phyloP scores from a whole-genome alignment of 495 filamentous ascomycete genomes.

The Melanomma pulvis-pyrius region DNA sequence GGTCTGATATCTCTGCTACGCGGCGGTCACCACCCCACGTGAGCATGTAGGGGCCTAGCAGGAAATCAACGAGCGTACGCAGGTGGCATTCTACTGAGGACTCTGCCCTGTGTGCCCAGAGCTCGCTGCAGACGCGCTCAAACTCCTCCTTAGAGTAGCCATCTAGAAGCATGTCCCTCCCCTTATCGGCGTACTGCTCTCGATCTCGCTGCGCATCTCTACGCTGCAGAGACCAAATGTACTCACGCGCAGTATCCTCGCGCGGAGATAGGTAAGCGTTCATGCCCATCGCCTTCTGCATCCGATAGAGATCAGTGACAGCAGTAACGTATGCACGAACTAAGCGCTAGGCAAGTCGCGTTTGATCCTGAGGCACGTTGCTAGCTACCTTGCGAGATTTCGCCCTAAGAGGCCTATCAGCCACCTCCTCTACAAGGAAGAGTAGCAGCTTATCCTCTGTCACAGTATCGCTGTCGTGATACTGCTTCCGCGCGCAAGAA shows the following conservation, averaged over 20 bases:
- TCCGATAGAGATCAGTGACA: background rate
- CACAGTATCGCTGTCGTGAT: slow-evolving; percentile 3
- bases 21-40: background rate
- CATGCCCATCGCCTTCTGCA: background rate
- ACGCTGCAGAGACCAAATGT: slow-evolving; percentile 3
- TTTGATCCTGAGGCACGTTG: background rate
- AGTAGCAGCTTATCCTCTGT: slow-evolving; percentile 12
- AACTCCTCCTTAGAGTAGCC: background rate
- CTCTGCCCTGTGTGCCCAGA: background rate
- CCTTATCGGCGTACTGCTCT: slow-evolving; percentile 6
- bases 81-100: background rate
- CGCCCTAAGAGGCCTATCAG: background rate
- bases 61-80: slow-evolving; percentile 2
- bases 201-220: slow-evolving; percentile 7
- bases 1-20: slow-evolving; percentile 19
- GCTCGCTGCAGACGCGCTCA: background rate
- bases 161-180: slow-evolving; percentile 2
- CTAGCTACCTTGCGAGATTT: background rate
- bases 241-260: background rate
- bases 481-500: slow-evolving; percentile 3
- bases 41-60: slow-evolving; percentile 4
- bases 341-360: background rate
- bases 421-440: background rate
- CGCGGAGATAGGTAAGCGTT: background rate
- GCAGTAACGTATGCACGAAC: background rate